These are phyloP conservation scores for Suhomyces chickasaworum DNA, from an alignment of 1,139 yeast species.

Conservation along the genomic window DNA sequence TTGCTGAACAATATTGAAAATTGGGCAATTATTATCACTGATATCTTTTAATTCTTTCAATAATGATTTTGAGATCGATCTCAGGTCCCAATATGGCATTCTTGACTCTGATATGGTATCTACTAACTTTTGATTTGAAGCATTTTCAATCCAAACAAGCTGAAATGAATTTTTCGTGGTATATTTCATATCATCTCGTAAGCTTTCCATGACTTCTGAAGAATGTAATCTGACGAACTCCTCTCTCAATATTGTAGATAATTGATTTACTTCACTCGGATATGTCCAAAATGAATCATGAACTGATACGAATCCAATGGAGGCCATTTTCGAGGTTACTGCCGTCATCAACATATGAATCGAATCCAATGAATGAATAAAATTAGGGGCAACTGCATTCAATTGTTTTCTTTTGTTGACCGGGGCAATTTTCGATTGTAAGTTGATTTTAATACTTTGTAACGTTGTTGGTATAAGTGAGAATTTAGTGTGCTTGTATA, in stretches of 20 bases:
- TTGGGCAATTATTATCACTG: conserved; percentile 12
- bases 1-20: conserved; percentile 18
- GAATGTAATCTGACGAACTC: conserved; percentile 40
- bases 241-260: conserved; percentile 32
- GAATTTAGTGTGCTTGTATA: conserved; percentile 28
- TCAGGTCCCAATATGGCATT: conserved; percentile 9
- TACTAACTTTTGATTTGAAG: conserved; percentile 22
- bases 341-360: conserved; percentile 44
- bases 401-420: conserved; percentile 36
- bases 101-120: conserved; percentile 19
- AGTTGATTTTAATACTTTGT: conserved; percentile 28
- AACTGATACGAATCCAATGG: conserved; percentile 39
- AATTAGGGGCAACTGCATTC: conserved; percentile 48
- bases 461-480: conserved; percentile 26
- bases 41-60: conserved; percentile 21
- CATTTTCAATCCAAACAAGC: conserved; percentile 36
- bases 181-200: conserved; percentile 30
- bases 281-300: conserved; percentile 53
- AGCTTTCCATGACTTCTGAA: conserved; percentile 27
- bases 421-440: conserved; percentile 23
- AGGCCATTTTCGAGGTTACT: conserved; percentile 22
- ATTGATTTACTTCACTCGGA: conserved; percentile 32
- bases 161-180: conserved; percentile 33
- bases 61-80: background rate
- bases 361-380: conserved; percentile 48